A percentile compares a stretch with the other conserved stretches of the same genome.
Conservation (phyloP, 2,329 filamentous ascomycete species). For the Scytalidium lignicola region DNA sequence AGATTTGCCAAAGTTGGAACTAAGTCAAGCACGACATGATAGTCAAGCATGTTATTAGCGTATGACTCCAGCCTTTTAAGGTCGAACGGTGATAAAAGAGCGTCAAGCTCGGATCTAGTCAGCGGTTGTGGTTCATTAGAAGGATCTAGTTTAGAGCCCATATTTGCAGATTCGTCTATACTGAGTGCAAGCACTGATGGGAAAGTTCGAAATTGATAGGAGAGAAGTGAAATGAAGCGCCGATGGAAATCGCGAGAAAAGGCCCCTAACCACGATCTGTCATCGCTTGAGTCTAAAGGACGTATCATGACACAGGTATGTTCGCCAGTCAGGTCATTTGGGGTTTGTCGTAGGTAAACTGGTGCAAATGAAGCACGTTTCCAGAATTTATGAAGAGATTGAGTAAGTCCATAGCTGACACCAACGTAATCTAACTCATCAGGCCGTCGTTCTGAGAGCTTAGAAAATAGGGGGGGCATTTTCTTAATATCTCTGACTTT, state of each 20-base stretch:
- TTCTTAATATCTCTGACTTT: constrained; percentile 83
- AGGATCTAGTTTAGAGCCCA: constrained; percentile 63
- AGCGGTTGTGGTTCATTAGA: constrained; percentile 50
- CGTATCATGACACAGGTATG: constrained; percentile 97
- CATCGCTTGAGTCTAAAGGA: constrained; percentile 63
- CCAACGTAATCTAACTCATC: constrained; percentile 85
- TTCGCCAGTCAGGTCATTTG: constrained; percentile 94
- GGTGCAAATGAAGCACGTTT: constrained; percentile 81
- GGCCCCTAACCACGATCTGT: constrained; percentile 76
- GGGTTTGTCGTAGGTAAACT: constrained; percentile 89
- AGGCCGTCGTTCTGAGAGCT: constrained; percentile 76
- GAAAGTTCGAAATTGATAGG: constrained; percentile 88
- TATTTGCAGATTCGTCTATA: constrained; percentile 79
- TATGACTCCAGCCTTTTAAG: constrained; percentile 93
- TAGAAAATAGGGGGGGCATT: constrained; percentile 91
- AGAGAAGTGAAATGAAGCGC: constrained; percentile 84
- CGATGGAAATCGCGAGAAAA: constrained; percentile 92
- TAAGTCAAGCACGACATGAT: constrained; percentile 93
- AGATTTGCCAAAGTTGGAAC: constrained; percentile 75
- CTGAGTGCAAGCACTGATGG: constrained; percentile 72
- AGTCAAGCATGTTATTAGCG: constrained; percentile 94
- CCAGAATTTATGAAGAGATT: constrained; percentile 91
- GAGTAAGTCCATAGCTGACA: constrained; percentile 90
- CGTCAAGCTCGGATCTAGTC: constrained; percentile 71
- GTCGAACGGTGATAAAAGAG: constrained; percentile 80